Evolutionary conservation across 1,284 basidiomycete species (phyloP).

Genomic region (Cutaneotrichosporon sp.): DNA sequence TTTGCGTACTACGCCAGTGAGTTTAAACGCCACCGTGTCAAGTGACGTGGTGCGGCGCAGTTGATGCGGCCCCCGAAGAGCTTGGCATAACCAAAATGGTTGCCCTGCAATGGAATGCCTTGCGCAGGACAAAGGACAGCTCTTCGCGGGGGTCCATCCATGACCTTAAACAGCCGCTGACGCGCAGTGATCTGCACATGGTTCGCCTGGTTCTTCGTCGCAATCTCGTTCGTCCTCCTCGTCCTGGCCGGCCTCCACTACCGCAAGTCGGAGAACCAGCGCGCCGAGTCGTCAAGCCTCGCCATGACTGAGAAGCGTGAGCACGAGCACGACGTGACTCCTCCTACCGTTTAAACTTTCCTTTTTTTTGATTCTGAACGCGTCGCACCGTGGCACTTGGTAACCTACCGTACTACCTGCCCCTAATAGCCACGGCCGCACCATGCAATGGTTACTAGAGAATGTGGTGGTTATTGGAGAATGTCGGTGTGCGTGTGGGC

Average conservation of each 20-base stretch:
- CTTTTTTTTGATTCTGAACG: not conserved
- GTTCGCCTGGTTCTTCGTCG: conserved; percentile 20
- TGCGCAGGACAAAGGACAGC: not conserved
- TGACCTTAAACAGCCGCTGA: not conserved
- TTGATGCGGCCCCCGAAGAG: not conserved
- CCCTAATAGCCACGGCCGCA: not conserved
- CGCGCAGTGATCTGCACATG: conserved; percentile 20
- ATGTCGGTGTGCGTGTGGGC: not conserved
- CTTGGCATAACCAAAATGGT: not conserved
- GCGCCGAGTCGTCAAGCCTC: not conserved
- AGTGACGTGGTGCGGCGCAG: not conserved
- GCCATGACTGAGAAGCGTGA: conserved; percentile 2
- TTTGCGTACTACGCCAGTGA: conserved; percentile 15
- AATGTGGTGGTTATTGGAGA: not conserved
- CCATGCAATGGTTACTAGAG: not conserved
- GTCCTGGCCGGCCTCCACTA: conserved; percentile 23
- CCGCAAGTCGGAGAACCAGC: conserved; percentile 15
- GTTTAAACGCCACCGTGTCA: not conserved
- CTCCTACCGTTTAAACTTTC: not conserved
- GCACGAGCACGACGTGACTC: not conserved
- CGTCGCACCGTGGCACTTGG: not conserved
- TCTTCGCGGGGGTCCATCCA: not conserved
- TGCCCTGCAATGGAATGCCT: not conserved
- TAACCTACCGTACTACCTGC: not conserved
- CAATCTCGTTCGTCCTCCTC: conserved; percentile 16